Percentiles rank a stretch among this genome's conserved stretches.
Conservation (phyloP, 371 early-diverging fungal genomes). For the Mortierella sp. region DNA sequence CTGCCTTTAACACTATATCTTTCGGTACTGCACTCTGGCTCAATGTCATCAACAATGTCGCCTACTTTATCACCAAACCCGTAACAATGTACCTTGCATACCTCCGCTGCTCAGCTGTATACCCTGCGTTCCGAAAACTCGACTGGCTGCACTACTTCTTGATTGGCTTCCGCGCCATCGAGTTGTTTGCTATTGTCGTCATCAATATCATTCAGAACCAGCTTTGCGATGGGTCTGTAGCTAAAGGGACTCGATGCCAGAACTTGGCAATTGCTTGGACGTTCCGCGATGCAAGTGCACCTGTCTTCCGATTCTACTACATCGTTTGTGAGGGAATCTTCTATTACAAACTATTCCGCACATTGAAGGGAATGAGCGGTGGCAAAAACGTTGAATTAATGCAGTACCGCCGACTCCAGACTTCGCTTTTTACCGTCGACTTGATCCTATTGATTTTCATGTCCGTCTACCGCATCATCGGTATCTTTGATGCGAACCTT, state of each 20-base stretch:
- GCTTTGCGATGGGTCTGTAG: slow-evolving; percentile 46
- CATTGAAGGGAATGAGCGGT: slow-evolving; percentile 37
- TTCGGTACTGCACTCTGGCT: slow-evolving; percentile 46
- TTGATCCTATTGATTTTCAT: slow-evolving; percentile 41
- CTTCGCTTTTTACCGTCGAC: slow-evolving; percentile 43
- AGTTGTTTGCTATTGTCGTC: slow-evolving; percentile 37
- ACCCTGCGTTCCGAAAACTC: slow-evolving; percentile 33
- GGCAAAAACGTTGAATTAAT: slow-evolving; percentile 40
- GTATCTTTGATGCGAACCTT: slow-evolving; percentile 38
- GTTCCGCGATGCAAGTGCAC: slow-evolving; percentile 45
- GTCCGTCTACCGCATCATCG: slow-evolving; percentile 52
- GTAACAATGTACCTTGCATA: slow-evolving; percentile 55
- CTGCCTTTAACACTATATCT: slow-evolving; percentile 35
- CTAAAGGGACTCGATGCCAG: slow-evolving; percentile 32
- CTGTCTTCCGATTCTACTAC: slow-evolving; percentile 49
- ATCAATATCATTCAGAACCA: slow-evolving; percentile 45
- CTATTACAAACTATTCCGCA: slow-evolving; percentile 42
- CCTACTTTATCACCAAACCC: slow-evolving; percentile 54
- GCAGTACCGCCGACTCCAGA: slow-evolving; percentile 54
- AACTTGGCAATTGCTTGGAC: slow-evolving; percentile 44
- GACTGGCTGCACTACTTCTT: slow-evolving; percentile 35
- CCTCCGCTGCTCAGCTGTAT: slow-evolving; percentile 54
- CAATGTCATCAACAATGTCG: slow-evolving; percentile 48
- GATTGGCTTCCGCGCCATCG: slow-evolving; percentile 44
- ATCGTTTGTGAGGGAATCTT: slow-evolving; percentile 53